Conservation (phyloP, 257 asterid genomes). For the Solanum lycopersicoides region DNA sequence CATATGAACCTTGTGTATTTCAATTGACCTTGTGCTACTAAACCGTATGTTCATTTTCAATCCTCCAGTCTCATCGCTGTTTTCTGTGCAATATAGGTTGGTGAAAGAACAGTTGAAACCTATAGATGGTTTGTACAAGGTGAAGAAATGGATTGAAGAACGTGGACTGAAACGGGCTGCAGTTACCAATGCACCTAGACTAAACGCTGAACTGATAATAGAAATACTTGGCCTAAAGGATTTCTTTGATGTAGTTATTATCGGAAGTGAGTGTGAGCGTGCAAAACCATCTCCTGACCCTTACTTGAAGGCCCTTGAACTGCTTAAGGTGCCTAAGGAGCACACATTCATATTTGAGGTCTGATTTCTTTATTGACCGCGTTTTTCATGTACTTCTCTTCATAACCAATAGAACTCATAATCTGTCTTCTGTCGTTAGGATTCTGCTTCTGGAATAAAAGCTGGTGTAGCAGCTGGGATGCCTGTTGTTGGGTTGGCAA, state of each 20-base stretch:
- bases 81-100: slow-evolving; percentile 35
- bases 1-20: not conserved
- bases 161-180: slow-evolving; percentile 89
- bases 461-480: slow-evolving; percentile 95
- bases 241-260: slow-evolving; percentile 56
- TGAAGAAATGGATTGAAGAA: slow-evolving; percentile 80
- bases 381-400: not conserved
- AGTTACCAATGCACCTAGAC: slow-evolving; percentile 87
- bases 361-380: slow-evolving; percentile 1
- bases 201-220: slow-evolving; percentile 76
- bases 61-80: not conserved
- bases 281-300: slow-evolving; percentile 93
- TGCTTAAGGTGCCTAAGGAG: slow-evolving; percentile 75
- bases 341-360: slow-evolving; percentile 90
- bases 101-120: slow-evolving; percentile 66
- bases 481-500: slow-evolving; percentile 76
- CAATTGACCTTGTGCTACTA: not conserved
- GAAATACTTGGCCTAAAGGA: slow-evolving; percentile 75
- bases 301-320: slow-evolving; percentile 79
- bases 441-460: slow-evolving; percentile 83
- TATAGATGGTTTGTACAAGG: slow-evolving; percentile 50
- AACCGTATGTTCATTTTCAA: not conserved
- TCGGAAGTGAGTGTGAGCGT: slow-evolving; percentile 82
- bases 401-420: not conserved
- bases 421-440: slow-evolving; percentile 29